phyloP scores from a whole-genome alignment of 257 asterid species.

The Galeopsis tetrahit region DNA sequence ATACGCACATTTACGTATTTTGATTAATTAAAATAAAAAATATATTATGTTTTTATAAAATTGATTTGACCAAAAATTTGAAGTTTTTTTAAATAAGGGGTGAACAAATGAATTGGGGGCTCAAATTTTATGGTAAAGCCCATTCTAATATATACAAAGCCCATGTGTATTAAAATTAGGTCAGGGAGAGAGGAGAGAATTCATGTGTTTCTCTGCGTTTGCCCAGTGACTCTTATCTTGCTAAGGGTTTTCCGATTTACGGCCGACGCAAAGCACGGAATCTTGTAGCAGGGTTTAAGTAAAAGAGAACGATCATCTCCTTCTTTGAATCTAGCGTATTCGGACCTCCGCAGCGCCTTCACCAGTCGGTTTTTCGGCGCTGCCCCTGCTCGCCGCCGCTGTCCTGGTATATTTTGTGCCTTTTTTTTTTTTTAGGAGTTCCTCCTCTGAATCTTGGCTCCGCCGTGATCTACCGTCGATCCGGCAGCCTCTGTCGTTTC shows the following conservation, averaged over 20 bases:
- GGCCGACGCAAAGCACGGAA: background rate
- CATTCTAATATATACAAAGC: background rate
- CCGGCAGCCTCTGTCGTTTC: background rate
- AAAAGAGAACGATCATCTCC: background rate
- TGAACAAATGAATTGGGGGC: background rate
- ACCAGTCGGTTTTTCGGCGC: background rate
- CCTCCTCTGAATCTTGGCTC: background rate
- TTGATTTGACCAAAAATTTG: no score
- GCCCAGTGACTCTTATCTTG: slow-evolving; percentile 5
- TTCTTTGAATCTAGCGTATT: background rate
- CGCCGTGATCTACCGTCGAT: background rate
- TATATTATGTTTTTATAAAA: no score
- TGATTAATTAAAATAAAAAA: no score
- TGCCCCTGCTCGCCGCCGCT: background rate
- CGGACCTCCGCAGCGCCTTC: background rate
- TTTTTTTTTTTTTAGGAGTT: background rate
- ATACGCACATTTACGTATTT: no score
- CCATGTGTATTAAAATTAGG: background rate
- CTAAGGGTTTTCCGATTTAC: slow-evolving; percentile 6
- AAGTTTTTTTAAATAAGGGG: no score
- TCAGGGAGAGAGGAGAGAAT: background rate
- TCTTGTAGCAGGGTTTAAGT: background rate
- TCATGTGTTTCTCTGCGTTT: background rate
- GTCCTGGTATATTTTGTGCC: background rate
- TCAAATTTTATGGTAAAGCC: background rate